Conservation (phyloP, 2,329 filamentous ascomycete species). For the Monosporascus sp. region DNA sequence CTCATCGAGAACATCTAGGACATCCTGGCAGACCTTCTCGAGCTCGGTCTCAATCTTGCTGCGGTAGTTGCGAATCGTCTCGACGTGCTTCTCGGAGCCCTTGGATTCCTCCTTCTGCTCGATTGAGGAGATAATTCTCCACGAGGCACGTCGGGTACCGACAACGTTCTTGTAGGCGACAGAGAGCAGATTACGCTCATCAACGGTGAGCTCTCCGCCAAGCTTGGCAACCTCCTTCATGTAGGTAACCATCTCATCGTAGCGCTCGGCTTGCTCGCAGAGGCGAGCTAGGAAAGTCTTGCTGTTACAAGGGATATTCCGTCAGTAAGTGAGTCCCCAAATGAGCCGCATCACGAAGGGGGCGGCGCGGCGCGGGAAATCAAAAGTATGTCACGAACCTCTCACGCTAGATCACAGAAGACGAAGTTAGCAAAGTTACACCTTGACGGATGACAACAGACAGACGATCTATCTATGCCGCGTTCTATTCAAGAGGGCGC, state of each 20-base stretch:
- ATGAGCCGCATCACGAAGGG: conserved; percentile 9
- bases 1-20: conserved; percentile 90
- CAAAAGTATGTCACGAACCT: conserved; percentile 46
- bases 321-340: conserved; percentile 13
- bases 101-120: conserved; percentile 99
- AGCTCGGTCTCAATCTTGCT: conserved; percentile 98
- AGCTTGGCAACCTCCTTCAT: conserved; percentile 99
- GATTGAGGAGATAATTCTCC: conserved; percentile 99
- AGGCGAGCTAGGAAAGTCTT: conserved; percentile 99
- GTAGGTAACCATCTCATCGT: conserved; percentile 99
- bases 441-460: conserved; percentile 6
- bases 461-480: conserved; percentile 20
- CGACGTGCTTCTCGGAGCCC: conserved; percentile 91
- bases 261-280: conserved; percentile 99
- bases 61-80: conserved; percentile 93
- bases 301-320: conserved; percentile 45
- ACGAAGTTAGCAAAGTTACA: conserved; percentile 20
- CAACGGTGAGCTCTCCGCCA: conserved; percentile 76
- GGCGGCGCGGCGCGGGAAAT: conserved; percentile 5
- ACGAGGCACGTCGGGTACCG: conserved; percentile 94
- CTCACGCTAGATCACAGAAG: conserved; percentile 53
- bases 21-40: conserved; percentile 97
- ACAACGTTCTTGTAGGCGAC: conserved; percentile 99
- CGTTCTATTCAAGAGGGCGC: not conserved
- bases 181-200: conserved; percentile 97